These are phyloP conservation scores for Kazachstania sp. DNA, from an alignment of 1,139 yeast genomes.

Conservation along the genomic window DNA sequence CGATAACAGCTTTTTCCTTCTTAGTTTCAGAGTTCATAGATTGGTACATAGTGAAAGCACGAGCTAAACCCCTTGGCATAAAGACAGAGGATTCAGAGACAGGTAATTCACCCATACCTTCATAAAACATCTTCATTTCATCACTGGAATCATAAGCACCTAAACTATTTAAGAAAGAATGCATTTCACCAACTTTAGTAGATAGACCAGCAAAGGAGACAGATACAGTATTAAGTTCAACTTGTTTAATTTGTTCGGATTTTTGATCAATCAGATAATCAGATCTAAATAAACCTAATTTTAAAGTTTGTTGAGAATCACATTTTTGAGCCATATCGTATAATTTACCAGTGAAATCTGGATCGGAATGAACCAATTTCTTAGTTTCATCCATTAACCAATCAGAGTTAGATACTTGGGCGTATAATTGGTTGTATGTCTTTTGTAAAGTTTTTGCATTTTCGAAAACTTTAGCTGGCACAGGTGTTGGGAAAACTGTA, in stretches of 20 bases:
- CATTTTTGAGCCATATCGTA: constrained; percentile 46
- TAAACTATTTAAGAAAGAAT: constrained; percentile 49
- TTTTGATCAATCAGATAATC: constrained; percentile 72
- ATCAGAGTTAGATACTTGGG: constrained; percentile 39
- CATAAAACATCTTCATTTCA: constrained; percentile 12
- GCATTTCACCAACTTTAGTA: constrained; percentile 68
- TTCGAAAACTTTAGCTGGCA: constrained; percentile 58
- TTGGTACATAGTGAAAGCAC: constrained; percentile 35
- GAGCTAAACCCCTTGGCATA: constrained; percentile 63
- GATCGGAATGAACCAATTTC: constrained; percentile 52
- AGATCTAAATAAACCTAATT: constrained; percentile 80
- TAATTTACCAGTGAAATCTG: constrained; percentile 73
- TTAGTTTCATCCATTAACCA: constrained; percentile 57
- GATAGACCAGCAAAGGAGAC: constrained; percentile 93
- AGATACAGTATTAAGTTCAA: constrained; percentile 91
- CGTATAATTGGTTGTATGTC: constrained; percentile 65
- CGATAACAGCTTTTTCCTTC: constrained; percentile 37
- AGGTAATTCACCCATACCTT: constrained; percentile 40
- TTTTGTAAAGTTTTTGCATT: constrained; percentile 63
- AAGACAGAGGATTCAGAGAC: constrained; percentile 53
- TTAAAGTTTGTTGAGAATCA: constrained; percentile 56
- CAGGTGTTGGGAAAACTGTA: constrained; percentile 84
- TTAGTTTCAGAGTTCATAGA: constrained; percentile 5
- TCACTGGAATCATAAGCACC: constrained; percentile 44
- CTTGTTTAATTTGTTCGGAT: constrained; percentile 61